Evolutionary conservation across 208 protist genomes (phyloP).

Genomic region (Leptomonas pyrrhocoris): DNA sequence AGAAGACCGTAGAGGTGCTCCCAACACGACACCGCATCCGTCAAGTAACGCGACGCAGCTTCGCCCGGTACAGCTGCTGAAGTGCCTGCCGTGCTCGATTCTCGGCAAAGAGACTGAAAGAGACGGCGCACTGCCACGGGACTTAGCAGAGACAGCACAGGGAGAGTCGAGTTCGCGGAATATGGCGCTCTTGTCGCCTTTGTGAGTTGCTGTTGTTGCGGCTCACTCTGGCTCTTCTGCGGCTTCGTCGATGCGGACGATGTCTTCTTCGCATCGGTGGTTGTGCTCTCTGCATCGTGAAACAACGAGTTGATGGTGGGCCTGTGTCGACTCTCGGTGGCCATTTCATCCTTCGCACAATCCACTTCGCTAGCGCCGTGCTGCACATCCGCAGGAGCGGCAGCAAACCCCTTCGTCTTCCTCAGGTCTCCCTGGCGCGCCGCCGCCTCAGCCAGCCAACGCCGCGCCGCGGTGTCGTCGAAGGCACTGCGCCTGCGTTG

Average conservation of each 20-base stretch:
- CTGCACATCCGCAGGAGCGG: background rate
- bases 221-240: background rate
- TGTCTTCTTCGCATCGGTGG: background rate
- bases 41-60: background rate
- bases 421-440: constrained; percentile 63
- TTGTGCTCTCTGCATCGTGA: constrained; percentile 3
- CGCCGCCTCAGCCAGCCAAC: constrained; percentile 75
- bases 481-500: constrained; percentile 2
- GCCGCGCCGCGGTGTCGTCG: constrained; percentile 36
- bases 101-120: constrained; percentile 25
- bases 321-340: background rate
- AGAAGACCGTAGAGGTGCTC: constrained; percentile 30
- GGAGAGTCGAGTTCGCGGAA: background rate
- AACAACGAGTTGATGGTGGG: constrained; percentile 28
- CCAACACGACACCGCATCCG: constrained; percentile 29
- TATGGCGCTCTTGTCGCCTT: background rate
- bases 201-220: background rate
- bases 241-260: background rate
- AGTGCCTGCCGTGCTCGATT: background rate
- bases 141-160: constrained; percentile 22
- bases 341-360: background rate
- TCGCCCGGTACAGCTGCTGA: background rate
- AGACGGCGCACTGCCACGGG: constrained; percentile 28
- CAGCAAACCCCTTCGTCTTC: constrained; percentile 19
- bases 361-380: background rate